Evolutionary conservation across 2,329 filamentous ascomycete species (phyloP), one percentile per base, ranked within the genome.

Genomic region (Akanthomyces muscarius): DNA sequence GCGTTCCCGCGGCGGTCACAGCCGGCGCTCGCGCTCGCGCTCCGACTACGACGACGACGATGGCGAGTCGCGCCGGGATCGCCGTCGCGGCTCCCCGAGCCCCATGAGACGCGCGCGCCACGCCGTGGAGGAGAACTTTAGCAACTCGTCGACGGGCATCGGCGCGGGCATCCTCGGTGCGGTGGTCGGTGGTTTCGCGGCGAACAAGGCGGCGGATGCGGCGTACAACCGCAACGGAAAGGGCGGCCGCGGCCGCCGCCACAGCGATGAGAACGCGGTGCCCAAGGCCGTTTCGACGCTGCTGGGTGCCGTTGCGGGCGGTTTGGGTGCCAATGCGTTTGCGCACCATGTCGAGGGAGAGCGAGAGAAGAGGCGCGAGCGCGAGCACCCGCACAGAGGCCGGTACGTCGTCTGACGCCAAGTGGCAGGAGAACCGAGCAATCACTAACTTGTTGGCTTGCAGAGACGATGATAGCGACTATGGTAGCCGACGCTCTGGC

Each of bases 271-370:
- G 5, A 69, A 73, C 53, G 23, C 42, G 45, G 73, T 72, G n/a
- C 71, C 70, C 41, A 71, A 71, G 36, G 69, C 72, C n/a, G 70
- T 84, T 18, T 79, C 80, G 4, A 83, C 83, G 11, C 72, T 85
- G 11, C 75, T 85, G 4, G 83, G 83, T 2, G 83, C 82, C 1
- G 80, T 83, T 4, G 81, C 83, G 0, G 83, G 82, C 3, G 83
- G 82, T 4, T 74, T 86, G 11, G 82, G 81, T 5, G 83, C 82
- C 14, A 85, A 83, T 60, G 80, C 78, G 16, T 69, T 83, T 42
- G 77, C 80, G 66, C 79, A 76, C 65, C 73, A 74, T 52, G 69
- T 81, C 13, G 79, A 81, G 67, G 70, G 71, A 57, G 72, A 73
- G 7, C 71, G 72, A 14, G 72, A 74, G 16, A 71, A 71, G 38